Conservation (phyloP, 441 rosid species). For the Flueggea neowawraea region DNA sequence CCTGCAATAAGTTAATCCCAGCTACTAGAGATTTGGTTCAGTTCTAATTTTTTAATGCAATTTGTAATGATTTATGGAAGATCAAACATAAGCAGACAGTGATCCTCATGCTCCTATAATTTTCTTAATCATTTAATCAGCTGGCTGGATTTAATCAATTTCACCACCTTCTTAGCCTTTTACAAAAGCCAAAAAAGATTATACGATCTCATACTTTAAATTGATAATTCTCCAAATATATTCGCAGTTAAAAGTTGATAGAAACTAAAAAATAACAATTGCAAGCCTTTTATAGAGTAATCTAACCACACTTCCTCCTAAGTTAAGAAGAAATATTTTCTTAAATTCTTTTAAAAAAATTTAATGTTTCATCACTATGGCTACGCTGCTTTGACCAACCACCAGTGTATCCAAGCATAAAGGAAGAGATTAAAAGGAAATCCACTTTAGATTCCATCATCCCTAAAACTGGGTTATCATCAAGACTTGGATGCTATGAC, state of each 20-base stretch:
- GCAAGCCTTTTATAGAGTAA: no score
- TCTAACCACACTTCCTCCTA: no score
- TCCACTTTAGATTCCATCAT: conserved; percentile 22
- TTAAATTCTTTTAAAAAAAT: conserved; percentile 7
- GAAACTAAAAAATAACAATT: no score
- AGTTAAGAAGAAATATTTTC: no score
- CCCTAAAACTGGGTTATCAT: background rate
- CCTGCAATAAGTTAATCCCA: conserved; percentile 12
- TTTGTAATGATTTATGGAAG: conserved; percentile 1
- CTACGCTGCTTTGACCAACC: conserved; percentile 20
- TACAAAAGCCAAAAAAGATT: no score
- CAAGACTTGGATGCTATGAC: no score
- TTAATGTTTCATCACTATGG: conserved; percentile 9
- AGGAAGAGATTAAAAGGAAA: conserved; percentile 4
- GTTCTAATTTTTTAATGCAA: background rate
- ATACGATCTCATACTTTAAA: no score
- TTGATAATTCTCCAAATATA: no score
- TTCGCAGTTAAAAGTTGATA: no score
- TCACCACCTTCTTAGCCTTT: no score
- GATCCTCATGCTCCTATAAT: background rate
- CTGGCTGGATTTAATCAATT: no score
- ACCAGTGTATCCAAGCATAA: conserved; percentile 7
- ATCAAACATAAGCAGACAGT: conserved; percentile 4
- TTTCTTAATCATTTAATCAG: no score
- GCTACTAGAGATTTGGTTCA: background rate